Percentiles rank a stretch among this genome's conserved stretches.
These are phyloP conservation scores for Fusarium sp. DNA, from an alignment of 2,329 filamentous ascomycete species.

Conservation along the genomic window DNA sequence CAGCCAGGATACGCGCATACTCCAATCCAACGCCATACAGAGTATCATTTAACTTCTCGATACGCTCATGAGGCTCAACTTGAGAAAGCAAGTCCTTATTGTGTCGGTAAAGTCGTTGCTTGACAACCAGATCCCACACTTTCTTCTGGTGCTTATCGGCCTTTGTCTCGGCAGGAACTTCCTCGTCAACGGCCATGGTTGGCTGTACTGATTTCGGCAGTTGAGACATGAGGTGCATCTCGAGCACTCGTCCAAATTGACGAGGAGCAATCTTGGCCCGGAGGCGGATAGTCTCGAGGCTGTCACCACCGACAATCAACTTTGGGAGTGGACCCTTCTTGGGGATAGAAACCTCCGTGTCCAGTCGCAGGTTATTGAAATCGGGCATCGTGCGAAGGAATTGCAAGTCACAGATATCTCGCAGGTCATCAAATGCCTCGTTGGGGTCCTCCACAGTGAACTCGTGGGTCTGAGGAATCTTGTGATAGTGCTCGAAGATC, in stretches of 20 bases:
- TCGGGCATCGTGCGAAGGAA: constrained; percentile 68
- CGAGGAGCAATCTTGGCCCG: constrained; percentile 76
- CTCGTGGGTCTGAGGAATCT: constrained; percentile 75
- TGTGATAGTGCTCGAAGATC: constrained; percentile 76
- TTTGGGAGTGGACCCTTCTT: constrained; percentile 57
- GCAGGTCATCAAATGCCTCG: constrained; percentile 81
- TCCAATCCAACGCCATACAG: constrained; percentile 74
- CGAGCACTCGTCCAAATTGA: constrained; percentile 78
- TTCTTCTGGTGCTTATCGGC: constrained; percentile 70
- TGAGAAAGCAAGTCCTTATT: constrained; percentile 77
- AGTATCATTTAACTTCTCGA: constrained; percentile 76
- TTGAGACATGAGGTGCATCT: constrained; percentile 76
- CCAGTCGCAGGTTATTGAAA: constrained; percentile 65
- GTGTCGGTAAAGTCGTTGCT: constrained; percentile 78
- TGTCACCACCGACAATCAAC: constrained; percentile 65
- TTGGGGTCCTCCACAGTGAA: constrained; percentile 95
- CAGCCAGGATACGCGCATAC: constrained; percentile 71
- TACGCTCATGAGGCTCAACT: constrained; percentile 72
- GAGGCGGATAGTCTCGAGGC: constrained; percentile 65
- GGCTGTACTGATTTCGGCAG: constrained; percentile 67
- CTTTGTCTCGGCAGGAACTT: constrained; percentile 56
- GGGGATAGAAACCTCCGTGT: constrained; percentile 60
- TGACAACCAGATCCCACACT: constrained; percentile 79
- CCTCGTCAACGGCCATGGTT: constrained; percentile 55
- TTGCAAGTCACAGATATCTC: constrained; percentile 76